These are phyloP conservation scores for Albugo laibachii DNA, from an alignment of 352 stramenopile species.

Conservation along the genomic window DNA sequence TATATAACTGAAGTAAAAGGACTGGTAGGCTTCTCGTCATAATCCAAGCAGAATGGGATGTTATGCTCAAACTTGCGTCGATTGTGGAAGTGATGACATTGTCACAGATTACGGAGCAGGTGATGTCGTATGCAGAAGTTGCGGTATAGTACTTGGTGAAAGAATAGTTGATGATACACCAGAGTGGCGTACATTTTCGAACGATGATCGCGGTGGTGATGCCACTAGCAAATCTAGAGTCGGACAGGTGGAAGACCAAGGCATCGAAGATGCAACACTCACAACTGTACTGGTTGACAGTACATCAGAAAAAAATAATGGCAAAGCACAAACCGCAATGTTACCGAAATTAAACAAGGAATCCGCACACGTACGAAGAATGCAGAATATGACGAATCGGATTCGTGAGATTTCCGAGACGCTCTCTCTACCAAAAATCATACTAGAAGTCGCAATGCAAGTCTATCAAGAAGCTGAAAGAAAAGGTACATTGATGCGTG, in stretches of 20 bases:
- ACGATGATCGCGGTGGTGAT: slow-evolving; percentile 68
- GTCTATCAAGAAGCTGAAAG: slow-evolving; percentile 48
- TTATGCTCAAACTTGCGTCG: not conserved
- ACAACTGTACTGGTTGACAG: slow-evolving; percentile 49
- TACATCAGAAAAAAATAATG: slow-evolving; percentile 15
- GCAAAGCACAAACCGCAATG: slow-evolving; percentile 18
- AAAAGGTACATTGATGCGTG: slow-evolving; percentile 36
- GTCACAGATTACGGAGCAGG: slow-evolving; percentile 63
- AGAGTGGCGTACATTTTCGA: slow-evolving; percentile 76
- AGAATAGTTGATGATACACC: slow-evolving; percentile 75
- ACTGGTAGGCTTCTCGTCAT: too few relatives aligned
- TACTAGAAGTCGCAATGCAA: slow-evolving; percentile 49
- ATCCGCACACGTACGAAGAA: slow-evolving; percentile 31
- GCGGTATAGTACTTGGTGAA: slow-evolving; percentile 74
- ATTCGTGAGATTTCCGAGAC: slow-evolving; percentile 50
- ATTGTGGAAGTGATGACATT: slow-evolving; percentile 53
- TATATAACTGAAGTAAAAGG: too few relatives aligned
- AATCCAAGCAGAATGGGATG: too few relatives aligned
- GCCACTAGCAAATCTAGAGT: slow-evolving; percentile 62
- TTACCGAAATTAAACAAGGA: slow-evolving; percentile 38
- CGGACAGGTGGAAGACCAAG: slow-evolving; percentile 36
- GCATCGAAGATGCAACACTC: slow-evolving; percentile 36
- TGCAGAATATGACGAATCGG: slow-evolving; percentile 39
- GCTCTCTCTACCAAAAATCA: slow-evolving; percentile 41
- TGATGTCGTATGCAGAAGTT: slow-evolving; percentile 62